Percentiles rank a stretch among this genome's conserved stretches.
Evolutionary conservation across 2,329 filamentous ascomycete species (phyloP).

Genomic region (Colletotrichum australisinense): DNA sequence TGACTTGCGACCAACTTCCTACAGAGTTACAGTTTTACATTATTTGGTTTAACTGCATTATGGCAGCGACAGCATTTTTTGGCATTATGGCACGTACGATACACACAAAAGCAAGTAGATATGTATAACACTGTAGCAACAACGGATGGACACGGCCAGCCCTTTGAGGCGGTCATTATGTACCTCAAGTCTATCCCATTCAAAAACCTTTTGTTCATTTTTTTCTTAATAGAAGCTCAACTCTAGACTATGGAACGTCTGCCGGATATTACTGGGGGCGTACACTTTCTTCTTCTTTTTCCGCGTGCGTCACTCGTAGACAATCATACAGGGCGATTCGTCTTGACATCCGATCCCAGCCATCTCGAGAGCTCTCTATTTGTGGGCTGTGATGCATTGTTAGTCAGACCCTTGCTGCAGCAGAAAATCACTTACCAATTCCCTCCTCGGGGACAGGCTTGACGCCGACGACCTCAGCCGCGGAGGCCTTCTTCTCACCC

Average conservation of each 20-base stretch:
- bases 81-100: constrained; percentile 26
- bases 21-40: not conserved
- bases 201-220: not conserved
- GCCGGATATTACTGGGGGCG: constrained; percentile 25
- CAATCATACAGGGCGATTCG: constrained; percentile 15
- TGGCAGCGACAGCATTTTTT: constrained; percentile 20
- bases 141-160: constrained; percentile 3
- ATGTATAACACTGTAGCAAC: constrained; percentile 32
- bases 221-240: constrained; percentile 25
- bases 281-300: not conserved
- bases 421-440: constrained; percentile 46
- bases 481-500: constrained; percentile 61
- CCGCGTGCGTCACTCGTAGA: constrained; percentile 6
- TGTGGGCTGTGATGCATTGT: constrained; percentile 31
- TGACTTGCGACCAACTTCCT: not conserved
- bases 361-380: constrained; percentile 21
- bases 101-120: constrained; percentile 23
- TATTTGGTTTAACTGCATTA: constrained; percentile 3
- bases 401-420: not conserved
- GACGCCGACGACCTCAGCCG: constrained; percentile 72
- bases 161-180: constrained; percentile 12
- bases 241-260: constrained; percentile 36
- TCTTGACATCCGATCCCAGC: constrained; percentile 24
- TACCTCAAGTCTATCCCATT: constrained; percentile 4
- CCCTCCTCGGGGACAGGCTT: constrained; percentile 70